Evolutionary conservation across 495 filamentous ascomycete genomes (phyloP), one percentile per base, ranked within the genome.

Genomic region (Xylaria castorea): DNA sequence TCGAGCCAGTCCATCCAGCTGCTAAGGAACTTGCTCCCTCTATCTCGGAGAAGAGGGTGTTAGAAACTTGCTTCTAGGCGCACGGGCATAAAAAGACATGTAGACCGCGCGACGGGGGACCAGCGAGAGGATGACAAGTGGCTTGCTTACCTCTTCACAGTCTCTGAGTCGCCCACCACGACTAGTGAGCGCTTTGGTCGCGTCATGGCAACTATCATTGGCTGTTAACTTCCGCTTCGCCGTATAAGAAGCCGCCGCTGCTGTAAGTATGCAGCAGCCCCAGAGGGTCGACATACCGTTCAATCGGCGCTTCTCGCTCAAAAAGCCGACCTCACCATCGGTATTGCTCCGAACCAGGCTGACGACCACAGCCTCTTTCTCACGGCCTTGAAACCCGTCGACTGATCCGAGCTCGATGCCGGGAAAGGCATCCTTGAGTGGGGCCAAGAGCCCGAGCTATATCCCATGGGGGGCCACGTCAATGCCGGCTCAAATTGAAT

Each of bases 311-410:
- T 94, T 95, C 83, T 99, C 96, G n/a, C 89, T 93, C 63, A 99
- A 83, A 78, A 99, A 99, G 18, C 96, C 96, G 14, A 97, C 94
- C 81, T 98, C 94, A 34, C 91, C 87, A 66, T 92, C 89, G 25
- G 88, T 75, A 82, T 98, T 98, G 81, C 94, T 97, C 74, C 96
- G 86, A 48, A 99, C 96, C 30, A 98, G 85, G 79, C 90, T 94
- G 22, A 99, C 90, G 42, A 99, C 89, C 48, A 99, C 92, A 3
- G 92, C 96, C 80, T 99, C 96, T 81, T 99, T 99, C 82, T 99
- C 96, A 16, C 96, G 87, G 48, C 96, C 96, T 79, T 99, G 96
- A 79, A 99, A 99, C 8, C 94, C 95, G 82, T 99, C 96, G 3
- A 99, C 93, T 75, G 92, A 97, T 34, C 96, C 96, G 22, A 98